Conservation (phyloP, 352 stramenopile species). For the Phytopythium sindhum region DNA sequence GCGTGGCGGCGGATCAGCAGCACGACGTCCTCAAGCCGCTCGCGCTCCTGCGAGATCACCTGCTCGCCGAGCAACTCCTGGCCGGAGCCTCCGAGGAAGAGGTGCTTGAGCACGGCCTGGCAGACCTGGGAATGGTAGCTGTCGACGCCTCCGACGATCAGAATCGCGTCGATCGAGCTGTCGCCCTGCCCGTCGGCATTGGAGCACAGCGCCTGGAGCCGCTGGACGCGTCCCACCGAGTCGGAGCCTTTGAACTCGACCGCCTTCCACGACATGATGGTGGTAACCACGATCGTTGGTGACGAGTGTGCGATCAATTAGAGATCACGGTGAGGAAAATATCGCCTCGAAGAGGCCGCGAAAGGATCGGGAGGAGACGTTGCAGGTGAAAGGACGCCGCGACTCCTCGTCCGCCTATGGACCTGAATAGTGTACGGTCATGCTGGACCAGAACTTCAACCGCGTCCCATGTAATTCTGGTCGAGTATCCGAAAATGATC, state of each 20-base stretch:
- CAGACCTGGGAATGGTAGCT: conserved; percentile 60
- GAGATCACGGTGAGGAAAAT: not conserved
- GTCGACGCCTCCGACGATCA: conserved; percentile 70
- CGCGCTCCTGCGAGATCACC: conserved; percentile 61
- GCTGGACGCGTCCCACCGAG: conserved; percentile 47
- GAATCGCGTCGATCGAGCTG: conserved; percentile 36
- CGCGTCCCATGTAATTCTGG: not conserved
- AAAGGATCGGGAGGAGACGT: not conserved
- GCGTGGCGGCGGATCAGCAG: conserved; percentile 42
- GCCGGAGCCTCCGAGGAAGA: conserved; percentile 65
- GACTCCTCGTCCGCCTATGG: not conserved
- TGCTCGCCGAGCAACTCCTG: conserved; percentile 75
- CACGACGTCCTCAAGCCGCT: conserved; percentile 66
- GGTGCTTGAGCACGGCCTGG: conserved; percentile 69
- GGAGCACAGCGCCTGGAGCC: conserved; percentile 49
- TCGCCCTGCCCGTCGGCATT: conserved; percentile 1
- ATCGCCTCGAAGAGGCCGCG: not conserved
- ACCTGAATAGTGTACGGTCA: not conserved
- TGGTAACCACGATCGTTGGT: not conserved
- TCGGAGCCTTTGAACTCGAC: conserved; percentile 55
- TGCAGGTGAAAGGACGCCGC: not conserved
- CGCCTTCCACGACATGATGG: conserved; percentile 44
- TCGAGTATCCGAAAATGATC: not conserved
- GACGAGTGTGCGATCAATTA: not conserved
- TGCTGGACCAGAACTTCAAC: not conserved